Conservation (phyloP, 768 basidiomycete species). For the Lactarius akahatsu region DNA sequence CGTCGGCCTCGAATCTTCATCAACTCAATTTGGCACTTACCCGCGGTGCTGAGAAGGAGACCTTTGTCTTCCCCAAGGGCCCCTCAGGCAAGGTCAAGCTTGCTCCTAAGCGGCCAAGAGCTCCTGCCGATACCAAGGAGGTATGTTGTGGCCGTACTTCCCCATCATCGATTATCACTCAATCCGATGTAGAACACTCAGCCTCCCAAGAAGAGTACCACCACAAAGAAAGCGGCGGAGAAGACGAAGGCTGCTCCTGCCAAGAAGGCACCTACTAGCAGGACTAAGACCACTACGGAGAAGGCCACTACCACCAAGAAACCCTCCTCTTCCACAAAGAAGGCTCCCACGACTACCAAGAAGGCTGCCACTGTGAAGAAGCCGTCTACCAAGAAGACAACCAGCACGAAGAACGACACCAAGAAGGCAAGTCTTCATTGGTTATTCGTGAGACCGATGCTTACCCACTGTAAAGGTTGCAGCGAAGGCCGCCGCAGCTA, state of each 20-base stretch:
- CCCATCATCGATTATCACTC: constrained; percentile 8
- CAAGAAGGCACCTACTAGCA: constrained; percentile 40
- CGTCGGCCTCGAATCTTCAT: constrained; percentile 42
- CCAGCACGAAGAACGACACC: constrained; percentile 35
- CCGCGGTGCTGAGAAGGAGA: constrained; percentile 49
- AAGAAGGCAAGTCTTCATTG: constrained; percentile 36
- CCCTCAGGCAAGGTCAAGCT: constrained; percentile 76
- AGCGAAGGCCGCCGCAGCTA: constrained; percentile 24
- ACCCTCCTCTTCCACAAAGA: constrained; percentile 36
- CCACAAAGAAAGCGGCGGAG: constrained; percentile 32
- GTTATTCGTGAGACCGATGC: background rate
- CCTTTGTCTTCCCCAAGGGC: constrained; percentile 61
- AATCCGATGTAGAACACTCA: constrained; percentile 38
- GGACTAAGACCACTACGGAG: constrained; percentile 34
- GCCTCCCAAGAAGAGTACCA: constrained; percentile 34
- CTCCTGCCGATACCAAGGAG: constrained; percentile 54
- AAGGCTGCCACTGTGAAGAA: constrained; percentile 41
- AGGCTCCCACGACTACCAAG: constrained; percentile 37
- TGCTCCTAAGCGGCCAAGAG: constrained; percentile 51
- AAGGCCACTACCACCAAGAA: constrained; percentile 39
- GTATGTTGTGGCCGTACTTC: constrained; percentile 36
- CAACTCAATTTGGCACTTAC: constrained; percentile 57
- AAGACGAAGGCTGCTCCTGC: constrained; percentile 34
- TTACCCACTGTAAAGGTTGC: constrained; percentile 23
- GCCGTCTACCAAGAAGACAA: constrained; percentile 29